A percentile compares a stretch with the other conserved stretches of the same genome.
phyloP scores from a whole-genome alignment of 169 alveolate species.

The Cytauxzoon felis region DNA sequence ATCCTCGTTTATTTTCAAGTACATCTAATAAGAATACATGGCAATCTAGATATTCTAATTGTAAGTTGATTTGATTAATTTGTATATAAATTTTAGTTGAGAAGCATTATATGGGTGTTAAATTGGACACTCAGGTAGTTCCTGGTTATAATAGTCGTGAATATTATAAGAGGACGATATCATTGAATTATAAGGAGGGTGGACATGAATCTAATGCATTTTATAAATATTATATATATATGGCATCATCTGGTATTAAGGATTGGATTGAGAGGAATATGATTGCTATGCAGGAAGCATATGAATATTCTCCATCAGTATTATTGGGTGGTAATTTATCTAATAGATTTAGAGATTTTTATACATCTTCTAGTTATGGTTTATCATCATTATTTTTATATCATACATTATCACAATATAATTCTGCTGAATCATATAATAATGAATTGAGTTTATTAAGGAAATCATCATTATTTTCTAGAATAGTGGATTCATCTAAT shows the following conservation, averaged over 20 bases:
- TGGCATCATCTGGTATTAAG: constrained; percentile 59
- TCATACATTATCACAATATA: constrained; percentile 34
- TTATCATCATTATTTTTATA: constrained; percentile 47
- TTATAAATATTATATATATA: constrained; percentile 33
- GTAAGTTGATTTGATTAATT: background rate
- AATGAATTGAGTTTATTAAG: constrained; percentile 49
- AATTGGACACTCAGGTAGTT: constrained; percentile 7
- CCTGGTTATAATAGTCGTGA: background rate
- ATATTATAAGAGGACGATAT: background rate
- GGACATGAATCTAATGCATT: background rate
- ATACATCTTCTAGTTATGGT: constrained; percentile 22
- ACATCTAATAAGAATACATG: constrained; percentile 23
- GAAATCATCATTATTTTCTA: constrained; percentile 54
- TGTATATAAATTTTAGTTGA: constrained; percentile 1
- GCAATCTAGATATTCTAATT: constrained; percentile 19
- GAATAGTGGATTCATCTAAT: constrained; percentile 69
- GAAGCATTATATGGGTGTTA: constrained; percentile 2
- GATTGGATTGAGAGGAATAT: constrained; percentile 42
- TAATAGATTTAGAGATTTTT: constrained; percentile 31
- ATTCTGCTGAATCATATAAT: constrained; percentile 58
- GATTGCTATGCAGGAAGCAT: constrained; percentile 22
- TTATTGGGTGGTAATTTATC: constrained; percentile 40
- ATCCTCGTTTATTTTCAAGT: constrained; percentile 44
- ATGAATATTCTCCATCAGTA: constrained; percentile 52
- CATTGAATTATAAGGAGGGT: background rate